Percentiles rank a stretch among this genome's conserved stretches.
Evolutionary conservation across 1,139 yeast genomes (phyloP).

Genomic region (Pichia cactophila): DNA sequence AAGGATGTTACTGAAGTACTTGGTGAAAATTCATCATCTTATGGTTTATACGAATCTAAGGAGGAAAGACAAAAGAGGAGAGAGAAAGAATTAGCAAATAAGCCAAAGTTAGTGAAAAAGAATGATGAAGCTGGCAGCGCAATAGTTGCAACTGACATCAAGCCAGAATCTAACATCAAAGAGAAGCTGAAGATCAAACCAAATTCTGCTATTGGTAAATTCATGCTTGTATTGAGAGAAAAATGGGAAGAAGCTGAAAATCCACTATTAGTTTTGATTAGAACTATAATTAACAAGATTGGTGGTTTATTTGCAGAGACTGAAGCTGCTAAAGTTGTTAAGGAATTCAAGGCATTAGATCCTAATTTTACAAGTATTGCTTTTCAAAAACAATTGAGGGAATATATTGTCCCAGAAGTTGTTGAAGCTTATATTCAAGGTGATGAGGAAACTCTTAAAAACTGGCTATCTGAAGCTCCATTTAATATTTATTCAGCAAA

Average conservation of each 20-base stretch:
- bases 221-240: conserved; percentile 52
- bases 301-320: conserved; percentile 93
- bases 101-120: conserved; percentile 61
- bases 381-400: conserved; percentile 79
- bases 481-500: conserved; percentile 91
- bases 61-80: conserved; percentile 76
- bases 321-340: conserved; percentile 86
- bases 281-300: conserved; percentile 74
- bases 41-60: conserved; percentile 88
- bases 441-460: conserved; percentile 72
- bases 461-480: conserved; percentile 97
- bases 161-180: conserved; percentile 42
- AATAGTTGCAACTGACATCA: conserved; percentile 75
- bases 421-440: conserved; percentile 94
- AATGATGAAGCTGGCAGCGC: conserved; percentile 84
- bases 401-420: conserved; percentile 90
- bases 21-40: conserved; percentile 84
- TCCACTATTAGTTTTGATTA: conserved; percentile 72
- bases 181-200: conserved; percentile 64
- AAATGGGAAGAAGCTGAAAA: conserved; percentile 94
- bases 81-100: conserved; percentile 52
- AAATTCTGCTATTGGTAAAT: conserved; percentile 63
- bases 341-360: conserved; percentile 82
- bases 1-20: conserved; percentile 84
- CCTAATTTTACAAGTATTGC: conserved; percentile 77